Base-by-base conservation (phyloP, 2,329 filamentous ascomycete species). In the Stemphylium lycopersici region DNA sequence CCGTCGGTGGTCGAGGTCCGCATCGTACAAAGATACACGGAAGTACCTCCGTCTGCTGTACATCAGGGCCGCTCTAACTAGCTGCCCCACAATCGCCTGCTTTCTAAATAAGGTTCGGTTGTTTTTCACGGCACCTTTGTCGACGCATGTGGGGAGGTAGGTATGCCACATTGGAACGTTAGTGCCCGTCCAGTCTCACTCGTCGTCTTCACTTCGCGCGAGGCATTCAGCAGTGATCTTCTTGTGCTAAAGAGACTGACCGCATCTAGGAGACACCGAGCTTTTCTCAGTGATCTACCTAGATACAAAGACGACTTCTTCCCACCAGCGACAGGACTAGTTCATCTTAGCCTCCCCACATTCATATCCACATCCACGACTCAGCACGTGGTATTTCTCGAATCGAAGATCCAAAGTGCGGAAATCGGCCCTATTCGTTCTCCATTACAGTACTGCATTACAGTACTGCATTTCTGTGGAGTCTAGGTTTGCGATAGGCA, bases 21-120 rank as follows among this genome's bases (percentile, higher is more conserved):
- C 13, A 33, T 43, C 34, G 20, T 26, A 37, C 32, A 20, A 16
- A 34, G 8, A 12, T 42, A 13, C 29, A 26, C 46, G 51, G 51
- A 54, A 22, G 8, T 11, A 29, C 18, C 40, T 50, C 46, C 46
- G 51, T 8, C 5, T 16, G 31, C 36, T 20, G 15, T 29, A 26
- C 31, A 16, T 13, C n/a, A 33, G 34, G 15, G 22, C 18, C 18
- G 16, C n/a, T 22, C 42, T 42, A 32, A 22, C 20, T 10, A 29
- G 18, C 13, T 8, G 33, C 29, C 36, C 46, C 34, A 43, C 48
- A 16, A 34, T 18, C n/a, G 48, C 26, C 33, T 37, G 46, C 46
- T 16, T 40, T 40, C 32, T 39, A 10, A 38, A 50, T 50, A 50
- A 50, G 33, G 39, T 54, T 50, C 13, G 29, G 41, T 33, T 22